Conservation (phyloP, 2,329 filamentous ascomycete species). For the Hymenoscyphus linearis region DNA sequence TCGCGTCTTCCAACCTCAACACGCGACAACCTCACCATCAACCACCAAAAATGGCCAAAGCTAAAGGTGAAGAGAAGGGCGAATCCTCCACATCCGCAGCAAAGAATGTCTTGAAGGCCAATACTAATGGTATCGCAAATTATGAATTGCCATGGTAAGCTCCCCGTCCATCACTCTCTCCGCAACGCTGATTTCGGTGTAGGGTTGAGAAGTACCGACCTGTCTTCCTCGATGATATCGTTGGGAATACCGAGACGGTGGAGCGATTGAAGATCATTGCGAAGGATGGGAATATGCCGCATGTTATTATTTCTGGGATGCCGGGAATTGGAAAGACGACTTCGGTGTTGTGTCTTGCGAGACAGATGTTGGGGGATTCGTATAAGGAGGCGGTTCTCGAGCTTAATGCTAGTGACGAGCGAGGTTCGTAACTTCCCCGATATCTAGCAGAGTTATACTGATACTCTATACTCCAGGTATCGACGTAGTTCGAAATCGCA, state of each 20-base stretch:
- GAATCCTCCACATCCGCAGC: conserved; percentile 54
- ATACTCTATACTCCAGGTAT: conserved; percentile 54
- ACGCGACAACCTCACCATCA: conserved; percentile 20
- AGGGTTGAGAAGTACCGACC: conserved; percentile 99
- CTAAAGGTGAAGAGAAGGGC: conserved; percentile 39
- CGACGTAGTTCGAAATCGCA: conserved; percentile 92
- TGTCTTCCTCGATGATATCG: conserved; percentile 90
- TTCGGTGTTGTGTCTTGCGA: conserved; percentile 85
- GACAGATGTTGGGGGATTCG: conserved; percentile 82
- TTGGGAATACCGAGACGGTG: conserved; percentile 96
- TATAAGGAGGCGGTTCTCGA: conserved; percentile 98
- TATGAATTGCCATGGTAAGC: conserved; percentile 76
- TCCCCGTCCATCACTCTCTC: neutral
- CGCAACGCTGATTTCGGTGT: conserved; percentile 18
- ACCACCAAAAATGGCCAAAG: conserved; percentile 22
- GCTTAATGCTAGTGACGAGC: conserved; percentile 92
- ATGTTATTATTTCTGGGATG: conserved; percentile 99
- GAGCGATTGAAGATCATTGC: conserved; percentile 97
- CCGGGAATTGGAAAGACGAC: conserved; percentile 98
- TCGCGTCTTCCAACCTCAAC: conserved; percentile 2
- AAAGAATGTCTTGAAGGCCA: conserved; percentile 49
- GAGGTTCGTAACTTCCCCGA: conserved; percentile 48
- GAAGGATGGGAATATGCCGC: conserved; percentile 98
- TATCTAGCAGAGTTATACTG: neutral
- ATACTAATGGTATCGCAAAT: conserved; percentile 45